Percentiles rank a stretch among this genome's conserved stretches.
Evolutionary conservation across 192 early-diverging fungal genomes (phyloP).

Genomic region (Coemansia sp.): DNA sequence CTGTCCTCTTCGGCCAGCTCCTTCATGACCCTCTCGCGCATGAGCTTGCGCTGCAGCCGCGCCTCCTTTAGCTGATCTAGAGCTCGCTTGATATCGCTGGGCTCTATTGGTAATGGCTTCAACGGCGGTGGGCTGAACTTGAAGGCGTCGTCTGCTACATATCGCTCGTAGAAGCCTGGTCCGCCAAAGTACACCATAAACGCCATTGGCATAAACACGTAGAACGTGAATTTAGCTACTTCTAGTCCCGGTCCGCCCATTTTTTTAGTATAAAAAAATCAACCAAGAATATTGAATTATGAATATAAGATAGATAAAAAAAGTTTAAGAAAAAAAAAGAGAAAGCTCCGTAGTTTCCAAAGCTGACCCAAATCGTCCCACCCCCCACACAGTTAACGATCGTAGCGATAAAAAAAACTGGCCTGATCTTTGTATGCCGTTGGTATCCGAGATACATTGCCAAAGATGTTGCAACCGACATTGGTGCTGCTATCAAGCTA

Average conservation of each 20-base stretch:
- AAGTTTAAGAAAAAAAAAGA: not conserved
- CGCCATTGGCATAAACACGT: conserved; percentile 54
- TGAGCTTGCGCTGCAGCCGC: conserved; percentile 21
- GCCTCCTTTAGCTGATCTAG: conserved; percentile 19
- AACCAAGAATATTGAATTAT: conserved; percentile 4
- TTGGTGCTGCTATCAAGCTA: no score
- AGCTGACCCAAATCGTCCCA: conserved; percentile 2
- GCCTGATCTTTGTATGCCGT: not conserved
- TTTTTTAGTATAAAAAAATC: conserved; percentile 5
- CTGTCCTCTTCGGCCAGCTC: conserved; percentile 11
- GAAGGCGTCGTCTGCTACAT: conserved; percentile 49
- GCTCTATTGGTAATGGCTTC: conserved; percentile 35
- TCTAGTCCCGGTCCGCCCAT: conserved; percentile 57
- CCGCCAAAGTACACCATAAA: conserved; percentile 59
- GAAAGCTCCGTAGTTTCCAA: not conserved
- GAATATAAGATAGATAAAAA: conserved; percentile 3
- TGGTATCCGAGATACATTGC: no score
- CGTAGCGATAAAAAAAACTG: conserved; percentile 2
- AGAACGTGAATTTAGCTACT: conserved; percentile 52
- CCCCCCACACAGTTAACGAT: no score
- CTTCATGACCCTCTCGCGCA: conserved; percentile 32
- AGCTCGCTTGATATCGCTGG: conserved; percentile 17
- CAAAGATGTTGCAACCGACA: no score
- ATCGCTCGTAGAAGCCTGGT: conserved; percentile 53
- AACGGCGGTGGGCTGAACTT: conserved; percentile 48